Conservation (phyloP, 345 rosid genomes). For the Stellera chamaejasme region DNA sequence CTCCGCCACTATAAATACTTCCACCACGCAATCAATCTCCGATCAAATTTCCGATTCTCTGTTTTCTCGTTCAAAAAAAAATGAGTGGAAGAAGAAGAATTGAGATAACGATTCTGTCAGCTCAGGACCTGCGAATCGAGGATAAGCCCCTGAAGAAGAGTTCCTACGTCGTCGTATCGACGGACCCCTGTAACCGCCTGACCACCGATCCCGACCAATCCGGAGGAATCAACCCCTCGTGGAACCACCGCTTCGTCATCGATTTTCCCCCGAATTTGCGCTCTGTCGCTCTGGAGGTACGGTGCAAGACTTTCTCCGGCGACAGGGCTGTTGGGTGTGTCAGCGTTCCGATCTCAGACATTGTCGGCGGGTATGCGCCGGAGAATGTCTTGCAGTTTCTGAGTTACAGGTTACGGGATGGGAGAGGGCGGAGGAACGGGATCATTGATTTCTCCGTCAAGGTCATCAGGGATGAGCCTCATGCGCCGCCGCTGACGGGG, state of each 20-base stretch:
- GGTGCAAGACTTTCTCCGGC: constrained; percentile 22
- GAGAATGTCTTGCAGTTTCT: constrained; percentile 46
- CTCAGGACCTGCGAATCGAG: constrained; percentile 39
- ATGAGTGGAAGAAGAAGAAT: constrained; percentile 10
- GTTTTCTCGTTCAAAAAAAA: background rate
- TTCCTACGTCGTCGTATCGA: constrained; percentile 20
- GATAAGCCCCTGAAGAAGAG: constrained; percentile 36
- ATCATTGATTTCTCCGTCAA: constrained; percentile 55
- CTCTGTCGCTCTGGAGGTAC: constrained; percentile 35
- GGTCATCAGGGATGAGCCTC: constrained; percentile 20
- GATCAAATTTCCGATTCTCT: too few relatives aligned
- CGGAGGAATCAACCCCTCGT: constrained; percentile 43
- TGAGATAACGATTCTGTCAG: constrained; percentile 49
- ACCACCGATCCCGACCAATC: constrained; percentile 17
- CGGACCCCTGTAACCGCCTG: constrained; percentile 10
- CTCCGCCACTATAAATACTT: background rate
- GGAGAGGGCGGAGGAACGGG: constrained; percentile 34
- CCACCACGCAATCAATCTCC: background rate
- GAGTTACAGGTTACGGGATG: constrained; percentile 62
- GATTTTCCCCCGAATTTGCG: constrained; percentile 27
- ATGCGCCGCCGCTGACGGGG: constrained; percentile 11
- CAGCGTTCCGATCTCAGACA: constrained; percentile 47
- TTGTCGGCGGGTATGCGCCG: constrained; percentile 41
- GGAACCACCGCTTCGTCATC: constrained; percentile 46
- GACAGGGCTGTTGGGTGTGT: constrained; percentile 32